A percentile compares a stretch with the other conserved stretches of the same genome.
Evolutionary conservation across 2,329 filamentous ascomycete species (phyloP).

Genomic region (Colletotrichum sublineola): DNA sequence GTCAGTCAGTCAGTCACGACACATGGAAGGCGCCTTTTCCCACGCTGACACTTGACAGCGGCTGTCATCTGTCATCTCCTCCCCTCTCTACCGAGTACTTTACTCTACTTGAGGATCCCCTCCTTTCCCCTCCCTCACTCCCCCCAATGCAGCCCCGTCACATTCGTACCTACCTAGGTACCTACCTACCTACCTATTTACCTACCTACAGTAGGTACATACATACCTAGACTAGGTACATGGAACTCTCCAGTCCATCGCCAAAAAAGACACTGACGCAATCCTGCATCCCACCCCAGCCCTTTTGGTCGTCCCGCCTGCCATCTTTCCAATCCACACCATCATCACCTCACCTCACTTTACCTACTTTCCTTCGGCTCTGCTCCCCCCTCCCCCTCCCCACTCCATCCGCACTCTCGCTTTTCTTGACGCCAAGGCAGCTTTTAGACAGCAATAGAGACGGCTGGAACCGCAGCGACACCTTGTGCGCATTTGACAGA

Average conservation of each 20-base stretch:
- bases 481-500: slow-evolving; percentile 2
- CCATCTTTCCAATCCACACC: neutral
- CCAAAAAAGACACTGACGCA: slow-evolving; percentile 37
- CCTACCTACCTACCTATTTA: too few species aligned
- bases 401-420: slow-evolving; percentile 25
- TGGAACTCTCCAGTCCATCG: slow-evolving; percentile 25
- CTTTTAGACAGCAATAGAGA: slow-evolving; percentile 15
- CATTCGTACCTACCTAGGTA: slow-evolving; percentile 6
- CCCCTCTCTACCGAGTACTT: too few species aligned
- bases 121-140: neutral
- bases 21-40: neutral
- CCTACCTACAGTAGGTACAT: too few species aligned
- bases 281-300: slow-evolving; percentile 37
- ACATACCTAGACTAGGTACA: too few species aligned
- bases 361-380: slow-evolving; percentile 1
- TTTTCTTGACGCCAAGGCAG: slow-evolving; percentile 30
- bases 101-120: neutral
- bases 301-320: slow-evolving; percentile 8
- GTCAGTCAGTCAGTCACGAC: too few species aligned
- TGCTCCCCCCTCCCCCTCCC: slow-evolving; percentile 2
- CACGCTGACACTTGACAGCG: slow-evolving; percentile 7
- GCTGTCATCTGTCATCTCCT: neutral
- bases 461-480: slow-evolving; percentile 8
- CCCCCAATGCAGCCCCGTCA: slow-evolving; percentile 21
- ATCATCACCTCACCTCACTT: neutral